Evolutionary conservation across 108 stramenopile genomes (phyloP).

Genomic region (Nitzschia sp.): DNA sequence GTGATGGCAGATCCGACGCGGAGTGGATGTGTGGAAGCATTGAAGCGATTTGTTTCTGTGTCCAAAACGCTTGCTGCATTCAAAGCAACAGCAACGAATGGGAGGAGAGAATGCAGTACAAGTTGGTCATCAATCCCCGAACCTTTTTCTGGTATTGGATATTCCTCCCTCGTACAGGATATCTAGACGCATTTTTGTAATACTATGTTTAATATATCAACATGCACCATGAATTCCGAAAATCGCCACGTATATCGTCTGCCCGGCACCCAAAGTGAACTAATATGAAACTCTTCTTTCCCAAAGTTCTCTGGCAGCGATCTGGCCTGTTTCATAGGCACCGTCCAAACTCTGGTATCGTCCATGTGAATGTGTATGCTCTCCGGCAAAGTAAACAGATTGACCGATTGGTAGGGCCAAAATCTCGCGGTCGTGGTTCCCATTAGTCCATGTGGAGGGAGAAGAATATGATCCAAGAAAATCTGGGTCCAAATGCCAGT

Average conservation of each 20-base stretch:
- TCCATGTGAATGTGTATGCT: slow-evolving; percentile 28
- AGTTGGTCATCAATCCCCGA: not conserved
- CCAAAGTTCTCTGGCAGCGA: slow-evolving; percentile 8
- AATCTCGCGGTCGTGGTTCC: slow-evolving; percentile 10
- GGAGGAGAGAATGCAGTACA: not conserved
- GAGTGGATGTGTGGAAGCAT: slow-evolving; percentile 18
- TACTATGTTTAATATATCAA: not conserved
- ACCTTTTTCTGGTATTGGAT: slow-evolving; percentile 7
- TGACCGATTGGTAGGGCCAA: slow-evolving; percentile 9
- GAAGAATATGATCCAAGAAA: slow-evolving; percentile 22
- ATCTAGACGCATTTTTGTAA: not conserved
- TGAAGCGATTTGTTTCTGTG: slow-evolving; percentile 20
- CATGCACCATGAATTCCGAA: not conserved
- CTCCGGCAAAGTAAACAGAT: slow-evolving; percentile 30
- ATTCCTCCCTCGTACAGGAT: not conserved
- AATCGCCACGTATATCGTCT: no score
- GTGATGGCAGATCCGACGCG: not conserved
- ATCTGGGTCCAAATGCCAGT: slow-evolving; percentile 18
- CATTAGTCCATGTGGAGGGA: slow-evolving; percentile 8
- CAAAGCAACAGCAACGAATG: slow-evolving; percentile 1
- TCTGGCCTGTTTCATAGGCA: slow-evolving; percentile 19
- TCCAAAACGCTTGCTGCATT: slow-evolving; percentile 13
- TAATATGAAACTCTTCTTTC: not conserved
- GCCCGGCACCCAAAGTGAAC: no score
- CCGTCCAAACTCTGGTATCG: slow-evolving; percentile 30